Evolutionary conservation across 441 rosid species (phyloP).

Genomic region (Melastoma candidum): DNA sequence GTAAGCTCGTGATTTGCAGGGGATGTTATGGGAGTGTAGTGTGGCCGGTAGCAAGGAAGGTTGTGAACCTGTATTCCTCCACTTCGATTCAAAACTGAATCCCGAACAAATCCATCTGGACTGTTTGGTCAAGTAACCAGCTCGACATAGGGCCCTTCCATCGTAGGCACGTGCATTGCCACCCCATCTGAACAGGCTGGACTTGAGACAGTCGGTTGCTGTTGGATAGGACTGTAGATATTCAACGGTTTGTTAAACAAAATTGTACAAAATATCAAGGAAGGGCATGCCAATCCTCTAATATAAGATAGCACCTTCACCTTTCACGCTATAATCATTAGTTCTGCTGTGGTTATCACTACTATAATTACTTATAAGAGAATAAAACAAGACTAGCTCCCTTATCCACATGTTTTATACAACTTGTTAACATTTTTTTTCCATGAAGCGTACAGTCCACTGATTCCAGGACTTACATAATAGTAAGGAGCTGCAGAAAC

Average conservation of each 20-base stretch:
- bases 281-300: background rate
- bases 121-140: slow-evolving; percentile 87
- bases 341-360: background rate
- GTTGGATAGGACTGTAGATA: slow-evolving; percentile 68
- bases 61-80: slow-evolving; percentile 70
- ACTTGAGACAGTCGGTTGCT: slow-evolving; percentile 72
- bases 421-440: background rate
- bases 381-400: no score
- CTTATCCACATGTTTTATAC: background rate
- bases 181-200: slow-evolving; percentile 68
- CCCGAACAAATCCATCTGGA: slow-evolving; percentile 68
- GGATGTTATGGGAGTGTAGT: slow-evolving; percentile 63
- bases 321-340: background rate
- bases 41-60: slow-evolving; percentile 93
- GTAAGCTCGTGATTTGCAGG: slow-evolving; percentile 63
- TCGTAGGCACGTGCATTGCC: slow-evolving; percentile 66
- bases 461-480: slow-evolving; percentile 32
- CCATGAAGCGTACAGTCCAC: background rate
- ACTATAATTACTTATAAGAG: background rate
- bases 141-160: slow-evolving; percentile 60
- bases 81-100: slow-evolving; percentile 52
- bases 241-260: slow-evolving; percentile 6
- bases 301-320: no score
- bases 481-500: slow-evolving; percentile 80
- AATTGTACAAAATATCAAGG: slow-evolving; percentile 2